Evolutionary conservation across 176 grass and related monocot species (phyloP), one percentile per base, ranked within the genome.

Genomic region (Alloteropsis semialata): DNA sequence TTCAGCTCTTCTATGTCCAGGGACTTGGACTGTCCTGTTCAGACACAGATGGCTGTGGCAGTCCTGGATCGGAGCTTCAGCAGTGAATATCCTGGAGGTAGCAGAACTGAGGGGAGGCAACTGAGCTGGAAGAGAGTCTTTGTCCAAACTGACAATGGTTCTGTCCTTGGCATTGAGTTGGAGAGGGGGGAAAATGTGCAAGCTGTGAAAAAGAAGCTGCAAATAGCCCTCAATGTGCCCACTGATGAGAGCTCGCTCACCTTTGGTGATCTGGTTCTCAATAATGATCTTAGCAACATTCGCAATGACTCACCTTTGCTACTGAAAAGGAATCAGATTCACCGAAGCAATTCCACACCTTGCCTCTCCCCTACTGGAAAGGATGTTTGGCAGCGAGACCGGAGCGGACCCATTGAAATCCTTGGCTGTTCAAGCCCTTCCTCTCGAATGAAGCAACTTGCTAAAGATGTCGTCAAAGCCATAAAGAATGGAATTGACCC

Each of bases 131-230:
- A 95, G 82, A 92, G 96, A 76, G 89, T 98, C 12, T 98, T 98
- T 82, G 93, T 98, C 34, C 96, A 98, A 84, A 95, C 87, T 84
- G 96, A 98, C 57, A 90, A 88, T 50, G 96, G 96, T 59, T 98
- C 89, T 76, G 96, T 98, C 22, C 56, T 93, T 65, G 91, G 87
- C 76, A 91, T 98, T 5, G 91, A 95, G 88, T 74, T 98, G 56
- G 92, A 95, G 39, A 94, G 89, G 54, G 92, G 91, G 28, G 96
- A 93, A 86, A 98, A 98, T 88, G 96, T 77, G 0, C 92, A 95
- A 24, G 88, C 91, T 72, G 96, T 98, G 71, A 98, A 98, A 87
- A 94, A 86, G 49, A 98, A 93, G 79, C 75, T 98, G 83, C 96
- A 98, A 60, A 38, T 98, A 55, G 96, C 91, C 19, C 82, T 98